phyloP scores from a whole-genome alignment of 2,329 filamentous ascomycete genomes.

The Aspergillus fischeri region DNA sequence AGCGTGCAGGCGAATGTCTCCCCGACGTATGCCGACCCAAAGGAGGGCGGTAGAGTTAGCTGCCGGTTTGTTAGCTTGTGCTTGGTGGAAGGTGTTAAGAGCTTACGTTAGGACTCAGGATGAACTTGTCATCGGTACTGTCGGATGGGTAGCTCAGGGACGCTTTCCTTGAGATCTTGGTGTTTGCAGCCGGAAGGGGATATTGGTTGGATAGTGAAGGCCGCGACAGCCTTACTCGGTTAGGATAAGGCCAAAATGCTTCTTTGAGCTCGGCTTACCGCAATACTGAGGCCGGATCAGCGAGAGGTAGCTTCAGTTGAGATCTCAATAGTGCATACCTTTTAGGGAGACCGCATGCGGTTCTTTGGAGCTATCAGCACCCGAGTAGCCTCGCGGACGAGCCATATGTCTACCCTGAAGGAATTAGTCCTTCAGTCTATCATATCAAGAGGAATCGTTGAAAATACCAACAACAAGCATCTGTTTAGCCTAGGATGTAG shows the following conservation, averaged over 20 bases:
- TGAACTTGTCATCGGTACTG: conserved; percentile 48
- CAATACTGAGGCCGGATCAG: conserved; percentile 29
- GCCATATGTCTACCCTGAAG: conserved; percentile 29
- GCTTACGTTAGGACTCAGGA: conserved; percentile 52
- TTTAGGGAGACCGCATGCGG: conserved; percentile 76
- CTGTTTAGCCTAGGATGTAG: not conserved
- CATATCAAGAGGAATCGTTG: not conserved
- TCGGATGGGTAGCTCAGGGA: conserved; percentile 68
- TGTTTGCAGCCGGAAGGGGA: conserved; percentile 42
- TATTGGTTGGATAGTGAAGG: conserved; percentile 49
- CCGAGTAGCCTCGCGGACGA: conserved; percentile 40
- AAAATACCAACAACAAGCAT: not conserved
- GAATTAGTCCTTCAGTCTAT: not conserved
- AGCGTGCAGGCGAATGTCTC: conserved; percentile 93
- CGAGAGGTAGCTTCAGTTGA: conserved; percentile 6
- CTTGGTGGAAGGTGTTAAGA: not conserved
- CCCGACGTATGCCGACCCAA: conserved; percentile 92
- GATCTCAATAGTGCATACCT: conserved; percentile 38
- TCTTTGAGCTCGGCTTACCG: conserved; percentile 29
- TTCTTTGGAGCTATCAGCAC: conserved; percentile 56
- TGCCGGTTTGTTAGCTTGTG: conserved; percentile 11
- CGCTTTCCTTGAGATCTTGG: conserved; percentile 56
- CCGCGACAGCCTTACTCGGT: conserved; percentile 65
- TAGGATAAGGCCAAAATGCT: conserved; percentile 8
- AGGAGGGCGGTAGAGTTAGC: conserved; percentile 82